Conservation (phyloP, 345 rosid species). For the Populus simonii region DNA sequence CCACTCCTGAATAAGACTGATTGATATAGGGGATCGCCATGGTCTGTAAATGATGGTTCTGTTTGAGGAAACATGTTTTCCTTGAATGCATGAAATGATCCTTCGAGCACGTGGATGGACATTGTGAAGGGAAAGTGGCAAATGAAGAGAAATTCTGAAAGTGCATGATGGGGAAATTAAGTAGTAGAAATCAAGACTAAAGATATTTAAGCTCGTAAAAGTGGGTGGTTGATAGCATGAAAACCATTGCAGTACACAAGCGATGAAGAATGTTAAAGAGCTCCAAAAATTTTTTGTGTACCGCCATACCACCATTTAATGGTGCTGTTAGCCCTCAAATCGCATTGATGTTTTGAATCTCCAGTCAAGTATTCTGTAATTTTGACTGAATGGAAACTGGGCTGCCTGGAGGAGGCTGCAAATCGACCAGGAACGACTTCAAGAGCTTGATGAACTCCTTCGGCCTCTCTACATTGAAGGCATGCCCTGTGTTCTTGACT, state of each 20-base stretch:
- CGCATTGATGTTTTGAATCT: background rate
- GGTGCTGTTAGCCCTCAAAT: background rate
- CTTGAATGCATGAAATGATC: background rate
- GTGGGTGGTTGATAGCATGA: background rate
- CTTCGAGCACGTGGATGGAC: background rate
- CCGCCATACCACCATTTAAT: background rate
- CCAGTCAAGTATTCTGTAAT: background rate
- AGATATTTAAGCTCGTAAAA: background rate
- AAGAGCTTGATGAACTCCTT: slow-evolving; percentile 43
- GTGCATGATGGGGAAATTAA: background rate
- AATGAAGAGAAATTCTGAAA: background rate
- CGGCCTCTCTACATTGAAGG: slow-evolving; percentile 53
- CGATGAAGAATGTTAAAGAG: background rate
- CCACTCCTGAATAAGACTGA: background rate
- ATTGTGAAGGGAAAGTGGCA: background rate
- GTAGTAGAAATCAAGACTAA: background rate
- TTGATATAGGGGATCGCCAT: background rate
- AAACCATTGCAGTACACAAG: background rate
- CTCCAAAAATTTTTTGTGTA: background rate
- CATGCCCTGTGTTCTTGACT: slow-evolving; percentile 65
- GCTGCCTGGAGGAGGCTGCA: slow-evolving; percentile 12
- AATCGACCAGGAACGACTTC: slow-evolving; percentile 48
- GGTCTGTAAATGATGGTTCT: too few relatives aligned
- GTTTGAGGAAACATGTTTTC: background rate
- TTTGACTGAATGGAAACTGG: background rate